phyloP scores from a whole-genome alignment of 106 monocot species.

The Dendrobium chrysotoxum region DNA sequence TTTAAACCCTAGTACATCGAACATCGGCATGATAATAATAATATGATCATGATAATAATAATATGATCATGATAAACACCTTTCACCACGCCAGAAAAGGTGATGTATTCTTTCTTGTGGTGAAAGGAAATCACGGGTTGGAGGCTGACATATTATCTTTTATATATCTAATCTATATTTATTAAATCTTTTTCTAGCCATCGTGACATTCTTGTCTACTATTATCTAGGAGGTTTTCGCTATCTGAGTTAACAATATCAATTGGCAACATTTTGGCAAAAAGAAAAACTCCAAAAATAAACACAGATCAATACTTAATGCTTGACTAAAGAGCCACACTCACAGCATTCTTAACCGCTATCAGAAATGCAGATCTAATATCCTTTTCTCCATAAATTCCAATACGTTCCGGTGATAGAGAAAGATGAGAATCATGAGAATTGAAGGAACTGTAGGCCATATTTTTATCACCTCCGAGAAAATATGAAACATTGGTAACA shows the following conservation, averaged over 20 bases:
- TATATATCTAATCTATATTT: background rate
- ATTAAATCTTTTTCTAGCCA: background rate
- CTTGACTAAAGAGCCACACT: conserved; percentile 14
- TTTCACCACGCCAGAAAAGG: background rate
- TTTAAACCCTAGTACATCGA: background rate
- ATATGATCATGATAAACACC: background rate
- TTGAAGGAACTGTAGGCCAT: background rate
- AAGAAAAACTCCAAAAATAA: background rate
- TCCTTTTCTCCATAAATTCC: conserved; percentile 71
- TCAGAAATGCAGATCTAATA: conserved; percentile 48
- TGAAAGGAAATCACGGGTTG: background rate
- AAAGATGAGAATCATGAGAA: conserved; percentile 21
- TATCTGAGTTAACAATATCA: background rate
- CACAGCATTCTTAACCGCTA: conserved; percentile 58
- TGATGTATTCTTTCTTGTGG: background rate
- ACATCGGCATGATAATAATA: background rate
- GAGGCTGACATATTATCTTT: no score
- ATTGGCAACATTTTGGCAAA: background rate
- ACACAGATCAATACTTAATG: background rate
- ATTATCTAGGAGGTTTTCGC: background rate
- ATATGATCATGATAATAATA: background rate
- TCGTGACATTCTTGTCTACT: background rate
- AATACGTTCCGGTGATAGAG: conserved; percentile 67
- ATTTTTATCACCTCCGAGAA: conserved; percentile 23
- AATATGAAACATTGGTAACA: conserved; percentile 63